phyloP scores from a whole-genome alignment of 331 rosid species.

The Arachis monticola region DNA sequence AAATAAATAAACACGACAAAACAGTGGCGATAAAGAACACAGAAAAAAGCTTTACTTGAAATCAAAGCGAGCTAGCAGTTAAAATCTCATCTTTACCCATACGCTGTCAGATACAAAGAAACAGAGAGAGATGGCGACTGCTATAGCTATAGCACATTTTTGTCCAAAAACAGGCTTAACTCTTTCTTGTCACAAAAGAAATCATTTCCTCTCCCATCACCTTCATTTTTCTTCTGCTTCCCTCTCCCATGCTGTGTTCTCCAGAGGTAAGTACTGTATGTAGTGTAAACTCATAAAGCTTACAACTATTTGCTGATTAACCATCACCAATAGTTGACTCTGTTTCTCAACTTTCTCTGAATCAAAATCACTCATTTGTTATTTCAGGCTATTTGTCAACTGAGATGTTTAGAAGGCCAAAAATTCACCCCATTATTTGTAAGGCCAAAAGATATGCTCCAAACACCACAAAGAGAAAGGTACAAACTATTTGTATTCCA shows the following conservation, averaged over 20 bases:
- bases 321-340: neutral
- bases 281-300: neutral
- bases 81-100: neutral
- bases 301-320: too few relatives aligned
- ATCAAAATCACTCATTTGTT: neutral
- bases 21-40: neutral
- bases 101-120: neutral
- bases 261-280: neutral
- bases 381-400: conserved; percentile 19
- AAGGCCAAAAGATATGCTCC: conserved; percentile 34
- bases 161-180: neutral
- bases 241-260: neutral
- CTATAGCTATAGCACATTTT: neutral
- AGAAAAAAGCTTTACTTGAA: neutral
- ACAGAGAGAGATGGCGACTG: conserved; percentile 1
- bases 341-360: neutral
- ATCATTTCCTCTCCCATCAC: too few relatives aligned
- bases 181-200: too few relatives aligned
- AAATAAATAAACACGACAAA: neutral
- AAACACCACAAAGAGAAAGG: conserved; percentile 16
- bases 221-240: too few relatives aligned
- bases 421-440: conserved; percentile 9
- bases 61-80: neutral
- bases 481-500: neutral
- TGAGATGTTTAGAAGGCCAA: conserved; percentile 2